A percentile compares a stretch with the other conserved stretches of the same genome.
phyloP scores from a whole-genome alignment of 2,329 filamentous ascomycete species.

The Bertia moriformis region DNA sequence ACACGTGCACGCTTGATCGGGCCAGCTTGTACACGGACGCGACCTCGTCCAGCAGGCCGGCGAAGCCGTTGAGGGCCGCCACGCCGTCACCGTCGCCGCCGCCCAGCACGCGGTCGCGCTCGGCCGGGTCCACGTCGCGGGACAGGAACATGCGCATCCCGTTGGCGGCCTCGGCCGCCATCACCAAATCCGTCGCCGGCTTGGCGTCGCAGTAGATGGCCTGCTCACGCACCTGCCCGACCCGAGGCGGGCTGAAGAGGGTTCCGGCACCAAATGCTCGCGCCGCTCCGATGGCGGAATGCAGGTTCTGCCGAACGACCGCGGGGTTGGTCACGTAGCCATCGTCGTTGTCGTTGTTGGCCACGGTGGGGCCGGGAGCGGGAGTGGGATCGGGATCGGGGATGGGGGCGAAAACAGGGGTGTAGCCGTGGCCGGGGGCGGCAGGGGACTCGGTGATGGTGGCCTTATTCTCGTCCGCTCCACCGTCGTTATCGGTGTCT shows the following conservation, averaged over 20 bases:
- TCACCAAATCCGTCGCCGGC: conserved; percentile 58
- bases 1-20: conserved; percentile 63
- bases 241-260: conserved; percentile 60
- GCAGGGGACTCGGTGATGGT: conserved; percentile 16
- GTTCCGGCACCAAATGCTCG: conserved; percentile 60
- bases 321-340: conserved; percentile 44
- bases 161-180: conserved; percentile 54
- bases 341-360: conserved; percentile 18
- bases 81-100: too few relatives aligned
- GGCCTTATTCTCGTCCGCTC: conserved; percentile 26
- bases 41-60: conserved; percentile 53
- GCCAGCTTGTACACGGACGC: conserved; percentile 60
- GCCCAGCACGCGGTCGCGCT: conserved; percentile 36
- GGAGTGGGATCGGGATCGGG: too few relatives aligned
- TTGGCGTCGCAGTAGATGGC: conserved; percentile 73
- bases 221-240: conserved; percentile 65
- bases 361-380: too few relatives aligned
- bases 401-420: neutral
- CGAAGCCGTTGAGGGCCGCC: conserved; percentile 54
- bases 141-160: conserved; percentile 63
- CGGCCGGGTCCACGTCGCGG: conserved; percentile 28
- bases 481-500: conserved; percentile 30
- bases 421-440: conserved; percentile 18
- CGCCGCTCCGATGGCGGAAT: conserved; percentile 66
- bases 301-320: conserved; percentile 53